A percentile compares a stretch with the other conserved stretches of the same genome.
phyloP scores from a whole-genome alignment of 345 rosid genomes.

The Clausena lansium region DNA sequence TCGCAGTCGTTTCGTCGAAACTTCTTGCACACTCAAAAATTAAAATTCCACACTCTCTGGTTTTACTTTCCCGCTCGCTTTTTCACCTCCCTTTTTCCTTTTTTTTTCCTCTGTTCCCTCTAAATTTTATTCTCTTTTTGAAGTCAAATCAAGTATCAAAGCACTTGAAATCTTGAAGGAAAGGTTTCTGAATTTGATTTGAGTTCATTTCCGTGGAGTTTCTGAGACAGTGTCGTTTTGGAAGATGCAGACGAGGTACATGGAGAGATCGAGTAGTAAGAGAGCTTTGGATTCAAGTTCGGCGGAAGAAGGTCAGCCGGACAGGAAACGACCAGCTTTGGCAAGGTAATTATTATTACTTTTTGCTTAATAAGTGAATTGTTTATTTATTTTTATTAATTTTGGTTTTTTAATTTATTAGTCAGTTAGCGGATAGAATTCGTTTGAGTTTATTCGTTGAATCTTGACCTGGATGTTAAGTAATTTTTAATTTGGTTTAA shows the following conservation, averaged over 20 bases:
- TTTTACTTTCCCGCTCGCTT: slow-evolving; percentile 18
- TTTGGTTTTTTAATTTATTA: not conserved
- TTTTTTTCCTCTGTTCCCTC: not conserved
- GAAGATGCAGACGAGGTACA: slow-evolving; percentile 70
- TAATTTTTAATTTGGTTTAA: not conserved
- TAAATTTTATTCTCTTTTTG: not conserved
- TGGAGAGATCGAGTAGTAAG: slow-evolving; percentile 84
- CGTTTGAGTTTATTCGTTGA: slow-evolving; percentile 7
- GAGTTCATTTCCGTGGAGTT: not conserved
- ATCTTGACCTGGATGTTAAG: not conserved
- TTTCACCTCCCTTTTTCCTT: not conserved
- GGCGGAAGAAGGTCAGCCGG: slow-evolving; percentile 62
- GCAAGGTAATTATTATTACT: slow-evolving; percentile 48
- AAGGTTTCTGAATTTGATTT: not conserved
- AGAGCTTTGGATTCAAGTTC: slow-evolving; percentile 61
- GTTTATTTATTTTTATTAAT: not conserved
- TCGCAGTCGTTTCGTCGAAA: slow-evolving; percentile 36
- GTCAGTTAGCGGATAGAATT: not conserved
- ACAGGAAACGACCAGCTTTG: slow-evolving; percentile 86
- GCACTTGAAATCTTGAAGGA: not conserved
- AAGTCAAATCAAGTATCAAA: not conserved
- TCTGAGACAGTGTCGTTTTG: slow-evolving; percentile 2
- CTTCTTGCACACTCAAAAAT: slow-evolving; percentile 26
- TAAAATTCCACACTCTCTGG: not conserved
- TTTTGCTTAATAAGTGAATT: not conserved